Base-by-base conservation (phyloP, 768 basidiomycete species). In the Boletus rufocinnamomeus region DNA sequence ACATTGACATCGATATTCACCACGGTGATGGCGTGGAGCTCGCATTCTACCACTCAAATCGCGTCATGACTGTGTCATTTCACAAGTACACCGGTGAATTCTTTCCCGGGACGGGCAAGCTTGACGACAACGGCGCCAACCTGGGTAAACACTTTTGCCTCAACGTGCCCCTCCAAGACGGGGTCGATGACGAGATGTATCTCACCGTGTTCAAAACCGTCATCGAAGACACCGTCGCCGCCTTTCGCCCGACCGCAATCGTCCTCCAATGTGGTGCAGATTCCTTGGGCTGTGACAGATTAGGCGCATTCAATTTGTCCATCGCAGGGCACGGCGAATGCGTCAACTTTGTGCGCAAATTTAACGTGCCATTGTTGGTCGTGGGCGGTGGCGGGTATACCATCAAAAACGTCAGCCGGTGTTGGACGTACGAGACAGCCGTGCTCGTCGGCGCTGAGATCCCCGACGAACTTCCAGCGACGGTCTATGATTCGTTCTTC, bases 61-160 rank as follows among this genome's bases (percentile, higher is more conserved):
- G 96, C n/a, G 96, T 99, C 62, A 89, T 98, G 84, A 98, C 96
- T 0, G 93, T 98, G 16, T 98, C 96, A 1, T 99, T 99, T 76
- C 96, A 99, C 80, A 98, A 98, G 76, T 99, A 97, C 78, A 95
- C 91, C 1, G 95, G 93, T 56, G 93, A 96, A 68, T 99, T 99
- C 80, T 99, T 99, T 74, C 96, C 96, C 0, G 95, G 95, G 0
- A 99, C 96, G 0, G 96, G 96, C 17, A 95, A 95, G 73, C 81
- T 98, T 10, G 91, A 95, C 68, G 96, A 99, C 75, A 93, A 93
- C 60, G 92, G 93, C 16, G 79, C 81, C 21, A 89, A 87, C n/a
- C 71, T 85, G 2, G 96, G 96, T 53, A 97, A 96, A 74, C 89
- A 98, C 70, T 99, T 98, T 72, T 89, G 87, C 59, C 79, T 98